These are phyloP conservation scores for Galerina sulciceps DNA, from an alignment of 768 basidiomycete species.

Conservation along the genomic window DNA sequence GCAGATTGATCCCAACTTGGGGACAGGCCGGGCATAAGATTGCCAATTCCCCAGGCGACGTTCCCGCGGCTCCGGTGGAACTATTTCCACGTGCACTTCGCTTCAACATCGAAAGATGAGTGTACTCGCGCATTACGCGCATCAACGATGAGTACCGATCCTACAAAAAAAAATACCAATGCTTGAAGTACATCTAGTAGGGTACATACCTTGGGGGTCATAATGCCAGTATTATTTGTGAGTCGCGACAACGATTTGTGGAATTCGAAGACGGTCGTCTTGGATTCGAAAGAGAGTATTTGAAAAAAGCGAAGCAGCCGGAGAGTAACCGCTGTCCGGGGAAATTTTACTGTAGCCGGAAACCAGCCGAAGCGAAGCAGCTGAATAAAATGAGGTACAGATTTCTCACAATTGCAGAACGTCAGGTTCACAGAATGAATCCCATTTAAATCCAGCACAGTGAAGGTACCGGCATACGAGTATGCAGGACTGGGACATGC, in stretches of 20 bases:
- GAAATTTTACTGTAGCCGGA: conserved; percentile 2
- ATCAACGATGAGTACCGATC: conserved; percentile 19
- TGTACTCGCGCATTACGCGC: conserved; percentile 18
- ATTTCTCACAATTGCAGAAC: conserved; percentile 1
- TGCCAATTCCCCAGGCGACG: conserved; percentile 19
- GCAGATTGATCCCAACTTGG: conserved; percentile 23
- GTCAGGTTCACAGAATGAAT: not conserved
- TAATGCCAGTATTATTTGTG: conserved; percentile 27
- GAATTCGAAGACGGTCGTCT: conserved; percentile 30
- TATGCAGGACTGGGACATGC: not conserved
- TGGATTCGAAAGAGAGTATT: conserved; percentile 31
- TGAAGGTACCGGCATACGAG: not conserved
- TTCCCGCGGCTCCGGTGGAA: conserved; percentile 3
- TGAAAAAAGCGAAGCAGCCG: conserved; percentile 19
- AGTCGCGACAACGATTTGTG: conserved; percentile 25
- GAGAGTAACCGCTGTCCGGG: conserved; percentile 2
- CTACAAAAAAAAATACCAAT: conserved; percentile 5
- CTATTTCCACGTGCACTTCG: conserved; percentile 18
- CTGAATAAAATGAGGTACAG: conserved; percentile 2
- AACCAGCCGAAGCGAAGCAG: conserved; percentile 9
- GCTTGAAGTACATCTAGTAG: not conserved
- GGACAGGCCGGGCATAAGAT: conserved; percentile 27
- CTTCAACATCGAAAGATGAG: conserved; percentile 21
- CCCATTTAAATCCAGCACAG: conserved; percentile 1
- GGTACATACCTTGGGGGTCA: conserved; percentile 13